These are phyloP conservation scores for Mrakia frigida DNA, from an alignment of 768 basidiomycete species.

Conservation along the genomic window DNA sequence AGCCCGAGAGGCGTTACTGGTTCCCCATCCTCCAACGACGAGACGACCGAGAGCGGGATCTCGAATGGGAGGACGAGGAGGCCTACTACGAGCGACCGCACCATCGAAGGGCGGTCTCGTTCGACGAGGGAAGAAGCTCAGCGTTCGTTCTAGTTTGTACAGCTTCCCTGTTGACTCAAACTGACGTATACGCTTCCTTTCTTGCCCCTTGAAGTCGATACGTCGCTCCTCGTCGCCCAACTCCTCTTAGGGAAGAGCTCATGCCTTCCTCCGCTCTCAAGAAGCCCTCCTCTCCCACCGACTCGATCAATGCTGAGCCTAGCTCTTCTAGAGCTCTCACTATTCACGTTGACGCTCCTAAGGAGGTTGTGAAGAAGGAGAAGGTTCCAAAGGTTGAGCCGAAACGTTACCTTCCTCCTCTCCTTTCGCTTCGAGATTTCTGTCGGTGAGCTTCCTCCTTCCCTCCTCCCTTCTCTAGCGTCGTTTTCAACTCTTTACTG, in stretches of 20 bases:
- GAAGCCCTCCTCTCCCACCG: not conserved
- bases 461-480: not conserved
- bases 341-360: not conserved
- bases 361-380: not conserved
- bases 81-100: not conserved
- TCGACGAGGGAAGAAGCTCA: conserved; percentile 6
- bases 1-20: not conserved
- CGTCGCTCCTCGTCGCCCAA: not conserved
- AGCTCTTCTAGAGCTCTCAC: not conserved
- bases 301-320: not conserved
- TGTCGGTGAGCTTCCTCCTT: not conserved
- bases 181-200: not conserved
- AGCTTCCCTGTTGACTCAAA: not conserved
- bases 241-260: not conserved
- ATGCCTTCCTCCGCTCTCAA: not conserved
- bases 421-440: not conserved
- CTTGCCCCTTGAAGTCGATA: not conserved
- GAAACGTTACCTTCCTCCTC: not conserved
- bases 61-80: not conserved
- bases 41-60: not conserved
- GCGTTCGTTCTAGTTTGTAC: not conserved
- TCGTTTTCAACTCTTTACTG: not conserved
- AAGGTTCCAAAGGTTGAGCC: not conserved
- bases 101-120: not conserved
- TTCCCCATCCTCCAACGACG: not conserved